Evolutionary conservation across 1,284 basidiomycete species (phyloP).

Genomic region (Ceratobasidium theobromae): DNA sequence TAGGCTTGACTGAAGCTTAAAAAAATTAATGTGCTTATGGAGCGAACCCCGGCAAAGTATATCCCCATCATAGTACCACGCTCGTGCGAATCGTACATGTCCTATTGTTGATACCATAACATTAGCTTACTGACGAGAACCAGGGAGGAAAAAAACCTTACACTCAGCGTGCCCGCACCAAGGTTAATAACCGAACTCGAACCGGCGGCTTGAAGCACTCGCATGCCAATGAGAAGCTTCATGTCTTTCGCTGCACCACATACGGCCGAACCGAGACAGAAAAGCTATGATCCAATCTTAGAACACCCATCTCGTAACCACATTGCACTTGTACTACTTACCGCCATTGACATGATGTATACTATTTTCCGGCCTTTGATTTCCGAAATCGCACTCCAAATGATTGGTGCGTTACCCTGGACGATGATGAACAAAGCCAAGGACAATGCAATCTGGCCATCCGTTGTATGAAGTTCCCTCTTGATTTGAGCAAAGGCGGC

Average conservation of each 20-base stretch:
- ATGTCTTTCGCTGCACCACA: conserved; percentile 64
- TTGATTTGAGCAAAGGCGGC: conserved; percentile 71
- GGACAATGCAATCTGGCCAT: conserved; percentile 68
- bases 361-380: conserved; percentile 79
- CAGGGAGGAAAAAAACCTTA: conserved; percentile 20
- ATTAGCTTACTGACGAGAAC: neutral
- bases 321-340: conserved; percentile 37
- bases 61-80: conserved; percentile 79
- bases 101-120: conserved; percentile 41
- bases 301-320: neutral
- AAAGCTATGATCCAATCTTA: conserved; percentile 49
- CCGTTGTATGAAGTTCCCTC: conserved; percentile 62
- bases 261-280: conserved; percentile 63
- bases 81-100: conserved; percentile 78
- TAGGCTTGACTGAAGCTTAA: neutral
- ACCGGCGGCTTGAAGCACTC: conserved; percentile 67
- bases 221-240: conserved; percentile 68
- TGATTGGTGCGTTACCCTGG: conserved; percentile 67
- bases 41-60: conserved; percentile 64
- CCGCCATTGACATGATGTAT: conserved; percentile 59
- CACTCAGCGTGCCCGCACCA: conserved; percentile 76
- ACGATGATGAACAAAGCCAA: conserved; percentile 77
- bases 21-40: conserved; percentile 34
- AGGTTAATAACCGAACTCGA: conserved; percentile 75
- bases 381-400: conserved; percentile 76